Conservation (phyloP, 768 basidiomycete species). For the Leccinellum luteum region DNA sequence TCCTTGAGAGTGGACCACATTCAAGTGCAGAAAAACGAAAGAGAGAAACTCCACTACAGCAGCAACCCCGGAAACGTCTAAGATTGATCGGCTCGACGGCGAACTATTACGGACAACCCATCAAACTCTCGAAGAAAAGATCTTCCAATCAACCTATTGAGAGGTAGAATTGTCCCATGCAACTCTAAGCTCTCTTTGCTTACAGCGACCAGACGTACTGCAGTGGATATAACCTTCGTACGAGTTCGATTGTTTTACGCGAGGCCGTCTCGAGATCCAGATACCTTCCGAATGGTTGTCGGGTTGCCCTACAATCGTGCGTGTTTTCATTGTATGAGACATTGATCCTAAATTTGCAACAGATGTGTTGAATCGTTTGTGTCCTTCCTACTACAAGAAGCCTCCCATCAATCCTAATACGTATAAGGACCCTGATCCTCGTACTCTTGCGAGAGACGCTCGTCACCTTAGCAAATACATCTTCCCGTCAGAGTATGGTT, state of each 20-base stretch:
- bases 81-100: conserved; percentile 9
- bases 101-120: conserved; percentile 1
- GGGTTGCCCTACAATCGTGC: conserved; percentile 71
- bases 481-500: conserved; percentile 76
- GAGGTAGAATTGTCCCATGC: conserved; percentile 11
- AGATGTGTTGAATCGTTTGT: conserved; percentile 69
- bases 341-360: background rate
- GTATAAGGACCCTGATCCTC: conserved; percentile 45
- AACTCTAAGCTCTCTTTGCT: background rate
- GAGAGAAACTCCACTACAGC: conserved; percentile 13
- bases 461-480: conserved; percentile 78
- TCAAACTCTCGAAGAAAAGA: conserved; percentile 6
- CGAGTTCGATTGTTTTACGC: conserved; percentile 69
- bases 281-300: conserved; percentile 48
- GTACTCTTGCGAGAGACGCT: conserved; percentile 45
- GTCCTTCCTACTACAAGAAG: conserved; percentile 41
- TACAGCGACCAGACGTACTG: conserved; percentile 35
- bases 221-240: conserved; percentile 50
- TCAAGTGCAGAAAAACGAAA: conserved; percentile 21
- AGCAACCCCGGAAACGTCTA: conserved; percentile 28
- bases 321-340: conserved; percentile 16
- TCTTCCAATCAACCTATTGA: conserved; percentile 14
- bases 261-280: conserved; percentile 51
- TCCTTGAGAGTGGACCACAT: conserved; percentile 8
- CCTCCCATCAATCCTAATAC: conserved; percentile 23